Conservation (phyloP, 108 stramenopile species). For the Skeletonema menzelii region DNA sequence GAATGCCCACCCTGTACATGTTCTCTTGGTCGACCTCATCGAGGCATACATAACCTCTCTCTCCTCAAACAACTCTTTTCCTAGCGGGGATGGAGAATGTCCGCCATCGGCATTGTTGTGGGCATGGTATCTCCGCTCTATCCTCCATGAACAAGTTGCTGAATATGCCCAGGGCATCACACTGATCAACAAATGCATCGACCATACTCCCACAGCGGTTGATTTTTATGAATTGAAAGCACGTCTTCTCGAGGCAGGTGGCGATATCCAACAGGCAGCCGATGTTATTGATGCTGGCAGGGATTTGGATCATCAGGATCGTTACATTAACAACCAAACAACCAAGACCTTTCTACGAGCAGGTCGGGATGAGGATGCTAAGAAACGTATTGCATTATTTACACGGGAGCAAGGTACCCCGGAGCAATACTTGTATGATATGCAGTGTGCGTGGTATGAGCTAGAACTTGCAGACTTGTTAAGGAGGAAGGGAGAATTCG, state of each 20-base stretch:
- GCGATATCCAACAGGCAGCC: constrained; percentile 86
- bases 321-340: constrained; percentile 97
- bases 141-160: constrained; percentile 80
- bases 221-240: constrained; percentile 92
- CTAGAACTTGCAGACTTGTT: constrained; percentile 85
- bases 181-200: constrained; percentile 84
- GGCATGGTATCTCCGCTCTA: constrained; percentile 84
- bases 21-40: constrained; percentile 60
- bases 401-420: constrained; percentile 94
- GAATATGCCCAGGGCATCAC: constrained; percentile 74
- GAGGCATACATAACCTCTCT: constrained; percentile 70
- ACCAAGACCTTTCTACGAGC: constrained; percentile 95
- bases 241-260: constrained; percentile 83
- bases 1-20: constrained; percentile 55
- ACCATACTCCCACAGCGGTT: constrained; percentile 90
- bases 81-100: constrained; percentile 52
- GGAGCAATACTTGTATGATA: constrained; percentile 92
- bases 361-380: constrained; percentile 79
- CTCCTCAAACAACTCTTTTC: constrained; percentile 43
- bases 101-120: constrained; percentile 79
- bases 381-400: constrained; percentile 82
- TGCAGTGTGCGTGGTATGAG: constrained; percentile 99
- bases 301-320: constrained; percentile 93
- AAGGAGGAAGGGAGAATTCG: constrained; percentile 61
- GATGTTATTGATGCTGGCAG: constrained; percentile 86